phyloP scores from a whole-genome alignment of 78 protist species.

The Dictyostelium brefeldianum region DNA sequence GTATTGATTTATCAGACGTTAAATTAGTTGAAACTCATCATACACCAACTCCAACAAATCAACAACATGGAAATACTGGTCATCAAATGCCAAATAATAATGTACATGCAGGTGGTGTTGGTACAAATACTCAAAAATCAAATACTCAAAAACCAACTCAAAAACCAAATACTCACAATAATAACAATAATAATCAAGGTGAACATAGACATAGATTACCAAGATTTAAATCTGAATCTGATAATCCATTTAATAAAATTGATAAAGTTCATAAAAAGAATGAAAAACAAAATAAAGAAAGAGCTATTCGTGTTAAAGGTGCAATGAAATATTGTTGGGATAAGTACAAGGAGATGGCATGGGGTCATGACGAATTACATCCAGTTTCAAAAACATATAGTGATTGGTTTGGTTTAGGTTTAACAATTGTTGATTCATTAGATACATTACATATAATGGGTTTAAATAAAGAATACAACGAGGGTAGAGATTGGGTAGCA shows the following conservation, averaged over 20 bases:
- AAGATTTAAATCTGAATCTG: neutral
- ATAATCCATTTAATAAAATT: conserved; percentile 1
- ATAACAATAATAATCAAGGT: neutral
- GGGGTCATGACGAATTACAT: conserved; percentile 8
- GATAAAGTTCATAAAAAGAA: conserved; percentile 15
- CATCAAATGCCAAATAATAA: neutral
- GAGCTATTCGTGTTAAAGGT: neutral
- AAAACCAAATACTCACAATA: neutral
- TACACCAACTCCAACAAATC: neutral
- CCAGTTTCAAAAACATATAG: neutral
- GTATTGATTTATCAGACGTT: neutral
- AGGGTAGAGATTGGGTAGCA: conserved; percentile 10
- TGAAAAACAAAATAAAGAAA: conserved; percentile 2
- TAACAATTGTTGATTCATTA: conserved; percentile 85
- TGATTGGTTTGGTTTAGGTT: conserved; percentile 82
- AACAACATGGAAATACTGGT: neutral
- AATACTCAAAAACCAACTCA: neutral
- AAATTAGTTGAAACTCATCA: neutral
- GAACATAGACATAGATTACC: conserved; percentile 6
- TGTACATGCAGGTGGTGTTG: neutral
- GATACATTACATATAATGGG: conserved; percentile 72
- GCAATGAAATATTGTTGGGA: conserved; percentile 88
- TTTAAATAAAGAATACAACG: neutral
- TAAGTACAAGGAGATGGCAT: neutral
- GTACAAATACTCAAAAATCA: neutral